A percentile compares a stretch with the other conserved stretches of the same genome.
Conservation (phyloP, 306 rosid genomes). For the Dalbergia oliveri region DNA sequence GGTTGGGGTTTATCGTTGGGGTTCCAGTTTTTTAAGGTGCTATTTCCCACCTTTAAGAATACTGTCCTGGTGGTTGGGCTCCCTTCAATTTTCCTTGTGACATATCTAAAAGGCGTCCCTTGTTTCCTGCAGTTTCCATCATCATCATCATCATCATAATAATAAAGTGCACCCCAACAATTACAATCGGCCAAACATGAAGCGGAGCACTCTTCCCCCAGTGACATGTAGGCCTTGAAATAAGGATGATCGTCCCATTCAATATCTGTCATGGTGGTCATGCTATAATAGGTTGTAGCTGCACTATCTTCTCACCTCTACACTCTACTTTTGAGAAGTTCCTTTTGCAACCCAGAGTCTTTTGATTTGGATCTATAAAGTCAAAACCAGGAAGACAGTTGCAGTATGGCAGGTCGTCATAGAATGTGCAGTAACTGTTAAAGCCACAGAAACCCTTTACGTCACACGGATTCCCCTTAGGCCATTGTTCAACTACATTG, state of each 20-base stretch:
- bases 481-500: accelerated
- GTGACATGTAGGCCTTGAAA: neutral
- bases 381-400: conserved; percentile 30
- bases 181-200: conserved; percentile 48
- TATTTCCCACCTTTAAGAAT: conserved; percentile 44
- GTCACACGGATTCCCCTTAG: accelerated
- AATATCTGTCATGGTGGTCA: neutral
- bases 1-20: neutral
- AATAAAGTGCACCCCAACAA: conserved; percentile 48
- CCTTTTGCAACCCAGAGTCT: conserved; percentile 42
- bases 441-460: conserved; percentile 39
- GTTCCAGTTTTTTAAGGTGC: neutral
- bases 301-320: neutral
- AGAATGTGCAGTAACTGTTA: conserved; percentile 46
- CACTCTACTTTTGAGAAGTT: conserved; percentile 33
- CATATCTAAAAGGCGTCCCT: conserved; percentile 50
- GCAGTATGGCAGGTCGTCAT: conserved; percentile 26
- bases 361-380: conserved; percentile 14
- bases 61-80: neutral
- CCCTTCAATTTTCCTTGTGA: neutral
- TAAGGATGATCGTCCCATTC: neutral
- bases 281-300: conserved; percentile 1
- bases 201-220: conserved; percentile 13
- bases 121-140: conserved; percentile 46
- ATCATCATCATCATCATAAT: too few relatives aligned